These are phyloP conservation scores for Mucor indicus DNA, from an alignment of 371 early-diverging fungal species.

Conservation along the genomic window DNA sequence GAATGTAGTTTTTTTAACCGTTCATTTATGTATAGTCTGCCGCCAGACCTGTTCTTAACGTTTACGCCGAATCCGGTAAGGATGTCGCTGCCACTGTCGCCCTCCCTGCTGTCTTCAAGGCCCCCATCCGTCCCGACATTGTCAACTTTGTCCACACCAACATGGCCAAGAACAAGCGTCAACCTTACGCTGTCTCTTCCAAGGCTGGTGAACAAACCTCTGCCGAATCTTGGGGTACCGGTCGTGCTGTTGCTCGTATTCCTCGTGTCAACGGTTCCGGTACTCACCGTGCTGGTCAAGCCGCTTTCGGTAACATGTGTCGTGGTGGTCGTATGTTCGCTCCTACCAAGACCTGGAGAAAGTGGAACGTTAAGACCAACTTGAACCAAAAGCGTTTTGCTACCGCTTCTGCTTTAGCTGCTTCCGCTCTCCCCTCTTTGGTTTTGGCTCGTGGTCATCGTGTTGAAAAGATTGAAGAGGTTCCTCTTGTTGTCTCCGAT, in stretches of 20 bases:
- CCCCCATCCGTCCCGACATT: constrained; percentile 98
- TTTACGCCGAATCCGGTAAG: constrained; percentile 82
- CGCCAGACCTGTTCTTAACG: constrained; percentile 90
- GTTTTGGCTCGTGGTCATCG: constrained; percentile 99
- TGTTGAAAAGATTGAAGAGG: constrained; percentile 92
- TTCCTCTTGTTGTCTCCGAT: constrained; percentile 95
- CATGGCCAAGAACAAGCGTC: constrained; percentile 99
- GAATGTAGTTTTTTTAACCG: no score
- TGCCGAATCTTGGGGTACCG: constrained; percentile 99
- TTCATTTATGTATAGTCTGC: constrained; percentile 27
- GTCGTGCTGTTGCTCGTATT: constrained; percentile 99
- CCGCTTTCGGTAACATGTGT: constrained; percentile 99
- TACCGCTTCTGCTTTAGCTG: constrained; percentile 98
- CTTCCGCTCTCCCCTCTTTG: constrained; percentile 94
- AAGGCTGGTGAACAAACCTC: constrained; percentile 99
- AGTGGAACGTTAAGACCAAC: constrained; percentile 99
- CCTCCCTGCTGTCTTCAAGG: constrained; percentile 97
- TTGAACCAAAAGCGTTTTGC: constrained; percentile 98
- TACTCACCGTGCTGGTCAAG: constrained; percentile 99
- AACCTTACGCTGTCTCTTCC: constrained; percentile 97
- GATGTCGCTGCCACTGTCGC: constrained; percentile 72
- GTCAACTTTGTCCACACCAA: constrained; percentile 97
- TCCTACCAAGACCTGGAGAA: constrained; percentile 99
- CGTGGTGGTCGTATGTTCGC: constrained; percentile 99
- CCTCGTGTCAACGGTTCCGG: constrained; percentile 99